A percentile compares a stretch with the other conserved stretches of the same genome.
Evolutionary conservation across 768 basidiomycete genomes (phyloP).

Genomic region (Mycena metata): DNA sequence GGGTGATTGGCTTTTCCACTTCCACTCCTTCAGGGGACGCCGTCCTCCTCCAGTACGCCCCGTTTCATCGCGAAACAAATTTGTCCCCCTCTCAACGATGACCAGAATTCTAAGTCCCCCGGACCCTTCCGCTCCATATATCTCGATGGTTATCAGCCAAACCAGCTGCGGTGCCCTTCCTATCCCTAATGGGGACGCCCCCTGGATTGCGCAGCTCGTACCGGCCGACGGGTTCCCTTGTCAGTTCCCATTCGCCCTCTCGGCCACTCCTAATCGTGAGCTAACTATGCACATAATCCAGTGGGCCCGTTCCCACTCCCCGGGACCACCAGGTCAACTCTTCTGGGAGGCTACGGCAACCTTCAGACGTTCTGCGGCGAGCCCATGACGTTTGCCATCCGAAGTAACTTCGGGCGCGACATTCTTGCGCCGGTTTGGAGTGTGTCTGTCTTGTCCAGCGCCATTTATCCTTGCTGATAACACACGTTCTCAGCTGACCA

Average conservation of each 20-base stretch:
- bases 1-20: slow-evolving; percentile 14
- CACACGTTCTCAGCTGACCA: slow-evolving; percentile 11
- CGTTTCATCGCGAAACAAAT: neutral
- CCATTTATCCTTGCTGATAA: slow-evolving; percentile 9
- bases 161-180: slow-evolving; percentile 5
- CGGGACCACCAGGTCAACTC: slow-evolving; percentile 8
- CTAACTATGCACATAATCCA: slow-evolving; percentile 11
- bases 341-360: slow-evolving; percentile 18
- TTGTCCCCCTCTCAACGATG: slow-evolving; percentile 1
- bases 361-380: slow-evolving; percentile 18
- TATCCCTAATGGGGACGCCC: slow-evolving; percentile 15
- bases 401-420: slow-evolving; percentile 12
- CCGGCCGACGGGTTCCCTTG: slow-evolving; percentile 16
- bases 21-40: slow-evolving; percentile 12
- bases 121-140: slow-evolving; percentile 15
- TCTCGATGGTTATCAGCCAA: slow-evolving; percentile 3
- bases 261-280: neutral
- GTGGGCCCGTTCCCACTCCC: slow-evolving; percentile 15
- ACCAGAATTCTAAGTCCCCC: slow-evolving; percentile 16
- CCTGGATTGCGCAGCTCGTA: slow-evolving; percentile 15
- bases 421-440: slow-evolving; percentile 19
- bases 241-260: slow-evolving; percentile 12
- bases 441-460: slow-evolving; percentile 7
- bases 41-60: slow-evolving; percentile 24
- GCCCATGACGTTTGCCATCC: slow-evolving; percentile 17